These are phyloP conservation scores for Trichoderma sp. DNA, from an alignment of 2,329 filamentous ascomycete genomes.

Conservation along the genomic window DNA sequence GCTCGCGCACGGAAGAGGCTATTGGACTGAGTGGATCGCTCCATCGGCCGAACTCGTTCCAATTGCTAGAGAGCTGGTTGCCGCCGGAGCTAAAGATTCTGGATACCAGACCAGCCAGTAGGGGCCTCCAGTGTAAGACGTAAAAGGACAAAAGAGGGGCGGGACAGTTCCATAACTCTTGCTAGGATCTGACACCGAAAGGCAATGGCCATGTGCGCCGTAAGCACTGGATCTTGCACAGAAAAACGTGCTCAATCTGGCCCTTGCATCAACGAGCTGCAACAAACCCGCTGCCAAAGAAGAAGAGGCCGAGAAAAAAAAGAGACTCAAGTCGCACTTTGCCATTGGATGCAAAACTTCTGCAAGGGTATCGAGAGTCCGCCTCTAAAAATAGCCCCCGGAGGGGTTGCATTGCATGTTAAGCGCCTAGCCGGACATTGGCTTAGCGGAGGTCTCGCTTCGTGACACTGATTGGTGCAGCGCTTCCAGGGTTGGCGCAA, in stretches of 20 bases:
- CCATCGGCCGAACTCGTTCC: neutral
- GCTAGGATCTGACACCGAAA: neutral
- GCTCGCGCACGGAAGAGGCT: neutral
- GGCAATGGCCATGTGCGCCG: neutral
- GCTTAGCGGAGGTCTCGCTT: constrained; percentile 12
- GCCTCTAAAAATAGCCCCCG: constrained; percentile 12
- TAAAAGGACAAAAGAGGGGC: neutral
- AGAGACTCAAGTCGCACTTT: neutral
- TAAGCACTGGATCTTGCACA: neutral
- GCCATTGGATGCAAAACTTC: neutral
- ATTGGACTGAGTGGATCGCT: neutral
- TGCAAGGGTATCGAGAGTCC: neutral
- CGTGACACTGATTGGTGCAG: neutral
- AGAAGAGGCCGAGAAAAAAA: neutral
- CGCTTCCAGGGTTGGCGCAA: neutral
- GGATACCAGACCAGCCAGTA: neutral
- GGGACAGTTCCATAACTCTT: too few relatives aligned
- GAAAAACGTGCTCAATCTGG: neutral
- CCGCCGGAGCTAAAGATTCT: constrained; percentile 11
- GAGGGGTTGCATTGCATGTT: constrained; percentile 8
- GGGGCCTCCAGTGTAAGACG: constrained; percentile 6
- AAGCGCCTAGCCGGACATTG: constrained; percentile 23
- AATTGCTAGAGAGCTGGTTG: constrained; percentile 7
- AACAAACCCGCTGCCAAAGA: neutral
- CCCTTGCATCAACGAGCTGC: neutral